Base-by-base conservation (phyloP, 139 green algal genomes). In the Closterium sp. region DNA sequence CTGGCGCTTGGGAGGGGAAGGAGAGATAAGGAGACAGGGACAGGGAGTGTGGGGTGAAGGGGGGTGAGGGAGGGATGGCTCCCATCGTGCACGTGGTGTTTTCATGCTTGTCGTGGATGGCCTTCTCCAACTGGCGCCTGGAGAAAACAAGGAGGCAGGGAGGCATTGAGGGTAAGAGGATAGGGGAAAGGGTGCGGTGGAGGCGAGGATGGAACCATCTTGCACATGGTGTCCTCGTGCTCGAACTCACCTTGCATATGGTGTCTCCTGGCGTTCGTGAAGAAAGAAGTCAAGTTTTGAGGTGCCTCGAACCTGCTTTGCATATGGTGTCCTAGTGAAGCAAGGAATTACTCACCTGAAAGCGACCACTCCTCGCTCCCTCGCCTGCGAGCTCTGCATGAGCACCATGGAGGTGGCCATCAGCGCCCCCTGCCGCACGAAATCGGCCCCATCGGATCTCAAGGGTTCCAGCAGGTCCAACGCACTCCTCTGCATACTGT, bases 181-280 rank as follows among this genome's bases (percentile, higher is more conserved):
- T 66, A 16, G 9, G 43, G 43, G 43, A 66, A 66, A 66, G 38
- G 3, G 4, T 23, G 38, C 19, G n/a, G n/a, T 8, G 38, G 93
- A 85, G 30, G 98, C 97, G 96, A 99, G 97, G 93, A 99, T 99
- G 83, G 97, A 95, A 35, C 98, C 98, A 99, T 99, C 90, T 97
- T 97, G 89, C 94, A 94, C 96, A 98, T 97, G 76, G 96, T 96
- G 94, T 99, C 98, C 90, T 99, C 97, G 89, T 97, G 97, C 96
- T 98, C 98, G 96, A 98, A 97, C 97, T 32, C 90, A 99, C 98
- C 90, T 97, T 97, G 88, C 93, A 93, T 95, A 98, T 97, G 76
- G 96, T 96, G 94, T 99, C 97, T n/a, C n/a, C n/a, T n/a, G n/a
- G n/a, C n/a, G n/a, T n/a, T n/a, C n/a, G n/a, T n/a, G n/a, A n/a